A percentile compares a stretch with the other conserved stretches of the same genome.
These are phyloP conservation scores for Beauveria pseudobassiana DNA, from an alignment of 2,329 filamentous ascomycete genomes.

Conservation along the genomic window DNA sequence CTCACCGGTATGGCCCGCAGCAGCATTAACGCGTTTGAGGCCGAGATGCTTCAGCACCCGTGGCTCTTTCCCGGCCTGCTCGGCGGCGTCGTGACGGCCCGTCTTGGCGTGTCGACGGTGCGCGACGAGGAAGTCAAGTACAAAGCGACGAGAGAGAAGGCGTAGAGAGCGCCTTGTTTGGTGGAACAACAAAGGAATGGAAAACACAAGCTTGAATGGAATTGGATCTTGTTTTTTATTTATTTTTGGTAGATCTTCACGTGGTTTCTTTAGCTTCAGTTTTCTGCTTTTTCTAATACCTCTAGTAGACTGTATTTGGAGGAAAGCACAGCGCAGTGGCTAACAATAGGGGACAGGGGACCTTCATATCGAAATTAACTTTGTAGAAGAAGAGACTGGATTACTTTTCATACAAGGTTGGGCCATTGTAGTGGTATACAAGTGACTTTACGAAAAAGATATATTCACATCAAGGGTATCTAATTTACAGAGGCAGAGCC, in stretches of 20 bases:
- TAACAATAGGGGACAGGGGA: neutral
- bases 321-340: neutral
- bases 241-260: slow-evolving; percentile 9
- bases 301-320: neutral
- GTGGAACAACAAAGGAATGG: neutral
- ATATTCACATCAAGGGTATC: slow-evolving; percentile 30
- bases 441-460: neutral
- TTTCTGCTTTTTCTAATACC: slow-evolving; percentile 6
- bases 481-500: slow-evolving; percentile 27
- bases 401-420: neutral
- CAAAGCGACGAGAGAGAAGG: slow-evolving; percentile 17
- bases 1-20: slow-evolving; percentile 61
- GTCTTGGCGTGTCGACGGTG: slow-evolving; percentile 54
- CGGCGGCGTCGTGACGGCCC: slow-evolving; percentile 63
- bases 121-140: slow-evolving; percentile 19
- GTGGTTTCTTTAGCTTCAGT: neutral
- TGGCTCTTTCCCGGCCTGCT: slow-evolving; percentile 84
- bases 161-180: slow-evolving; percentile 7
- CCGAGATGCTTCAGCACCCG: slow-evolving; percentile 86
- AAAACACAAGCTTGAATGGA: neutral
- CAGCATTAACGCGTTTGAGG: slow-evolving; percentile 79
- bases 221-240: neutral
- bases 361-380: neutral
- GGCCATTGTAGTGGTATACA: neutral
- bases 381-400: neutral